Percentiles rank a stretch among this genome's conserved stretches.
Evolutionary conservation across 176 grass and related monocot species (phyloP).

Genomic region (Triticum turgidum): DNA sequence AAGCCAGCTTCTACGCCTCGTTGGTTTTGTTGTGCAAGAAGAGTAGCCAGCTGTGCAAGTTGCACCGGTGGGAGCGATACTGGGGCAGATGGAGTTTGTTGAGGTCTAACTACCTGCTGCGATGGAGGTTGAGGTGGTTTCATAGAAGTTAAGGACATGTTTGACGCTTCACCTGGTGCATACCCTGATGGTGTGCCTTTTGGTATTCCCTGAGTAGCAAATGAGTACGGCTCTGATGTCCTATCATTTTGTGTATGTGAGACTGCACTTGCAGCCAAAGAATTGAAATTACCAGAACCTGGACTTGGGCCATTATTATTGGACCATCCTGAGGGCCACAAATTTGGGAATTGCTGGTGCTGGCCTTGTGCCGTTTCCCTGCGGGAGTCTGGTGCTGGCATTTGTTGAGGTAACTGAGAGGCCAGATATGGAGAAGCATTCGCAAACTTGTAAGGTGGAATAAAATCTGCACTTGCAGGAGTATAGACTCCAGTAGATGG

Average conservation of each 20-base stretch:
- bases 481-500: conserved; percentile 33
- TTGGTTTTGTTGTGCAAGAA: conserved; percentile 66
- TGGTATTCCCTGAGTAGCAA: conserved; percentile 27
- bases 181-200: conserved; percentile 39
- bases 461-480: conserved; percentile 32
- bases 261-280: conserved; percentile 9
- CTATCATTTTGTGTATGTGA: conserved; percentile 29
- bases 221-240: conserved; percentile 16
- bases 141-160: conserved; percentile 23
- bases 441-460: conserved; percentile 33
- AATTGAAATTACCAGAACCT: conserved; percentile 32
- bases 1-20: conserved; percentile 39
- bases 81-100: conserved; percentile 42
- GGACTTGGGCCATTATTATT: conserved; percentile 39
- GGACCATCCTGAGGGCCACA: conserved; percentile 36
- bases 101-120: conserved; percentile 31
- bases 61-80: conserved; percentile 60
- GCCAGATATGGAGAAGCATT: conserved; percentile 40
- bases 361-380: conserved; percentile 34
- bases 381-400: conserved; percentile 16
- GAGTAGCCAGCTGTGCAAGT: conserved; percentile 54
- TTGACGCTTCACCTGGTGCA: conserved; percentile 45
- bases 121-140: conserved; percentile 38
- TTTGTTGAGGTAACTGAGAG: conserved; percentile 40
- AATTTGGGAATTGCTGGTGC: conserved; percentile 30